A percentile compares a stretch with the other conserved stretches of the same genome.
These are phyloP conservation scores for Petunia axillaris DNA, from an alignment of 257 asterid genomes.

Conservation along the genomic window DNA sequence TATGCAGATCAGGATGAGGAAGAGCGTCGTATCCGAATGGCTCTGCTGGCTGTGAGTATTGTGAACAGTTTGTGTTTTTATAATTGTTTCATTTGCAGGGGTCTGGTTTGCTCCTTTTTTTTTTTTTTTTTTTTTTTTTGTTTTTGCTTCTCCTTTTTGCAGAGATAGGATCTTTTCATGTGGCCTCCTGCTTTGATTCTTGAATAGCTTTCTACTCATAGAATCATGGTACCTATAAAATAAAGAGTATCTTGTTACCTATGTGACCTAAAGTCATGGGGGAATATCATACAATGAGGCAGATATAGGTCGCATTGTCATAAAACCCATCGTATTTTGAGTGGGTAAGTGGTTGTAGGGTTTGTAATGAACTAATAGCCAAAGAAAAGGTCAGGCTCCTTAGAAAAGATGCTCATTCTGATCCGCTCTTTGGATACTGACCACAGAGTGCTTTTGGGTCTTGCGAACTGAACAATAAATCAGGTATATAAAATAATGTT, in stretches of 20 bases:
- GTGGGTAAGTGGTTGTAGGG: conserved; percentile 1
- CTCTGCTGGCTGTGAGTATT: conserved; percentile 78
- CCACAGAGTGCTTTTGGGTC: not conserved
- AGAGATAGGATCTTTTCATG: not conserved
- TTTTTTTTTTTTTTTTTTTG: not conserved
- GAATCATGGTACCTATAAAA: not conserved
- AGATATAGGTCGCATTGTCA: not conserved
- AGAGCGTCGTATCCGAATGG: conserved; percentile 85
- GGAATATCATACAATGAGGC: not conserved
- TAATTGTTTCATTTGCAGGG: not conserved
- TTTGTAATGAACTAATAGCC: conserved; percentile 9
- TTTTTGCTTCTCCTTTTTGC: not conserved
- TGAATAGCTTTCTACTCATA: not conserved
- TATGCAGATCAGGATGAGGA: conserved; percentile 99
- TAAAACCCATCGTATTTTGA: not conserved
- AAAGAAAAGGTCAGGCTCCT: conserved; percentile 3
- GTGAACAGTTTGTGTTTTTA: not conserved
- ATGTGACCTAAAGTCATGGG: not conserved
- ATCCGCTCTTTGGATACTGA: not conserved
- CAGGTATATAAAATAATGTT: not conserved
- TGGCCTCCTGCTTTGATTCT: conserved; percentile 7
- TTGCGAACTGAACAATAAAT: conserved; percentile 15
- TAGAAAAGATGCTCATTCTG: conserved; percentile 10
- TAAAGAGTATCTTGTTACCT: conserved; percentile 17
- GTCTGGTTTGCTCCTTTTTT: not conserved